phyloP scores from a whole-genome alignment of 768 basidiomycete genomes.

The Boletus rufocinnamomeus region DNA sequence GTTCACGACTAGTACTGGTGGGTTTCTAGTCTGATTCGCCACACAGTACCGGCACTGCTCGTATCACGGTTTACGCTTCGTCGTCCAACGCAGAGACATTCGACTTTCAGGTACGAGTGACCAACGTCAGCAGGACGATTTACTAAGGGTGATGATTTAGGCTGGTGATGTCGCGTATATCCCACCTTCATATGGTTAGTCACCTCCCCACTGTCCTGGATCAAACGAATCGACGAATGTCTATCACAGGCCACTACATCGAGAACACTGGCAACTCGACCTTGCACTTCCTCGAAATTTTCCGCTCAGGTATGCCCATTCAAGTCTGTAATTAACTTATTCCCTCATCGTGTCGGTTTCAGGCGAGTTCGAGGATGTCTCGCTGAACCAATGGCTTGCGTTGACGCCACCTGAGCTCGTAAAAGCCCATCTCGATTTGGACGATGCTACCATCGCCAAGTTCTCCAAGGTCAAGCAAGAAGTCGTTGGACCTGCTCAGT shows the following conservation, averaged over 20 bases:
- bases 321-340: too few relatives aligned
- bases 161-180: constrained; percentile 31
- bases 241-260: constrained; percentile 58
- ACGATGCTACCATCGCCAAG: constrained; percentile 49
- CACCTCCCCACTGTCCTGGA: background rate
- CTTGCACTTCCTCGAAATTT: constrained; percentile 61
- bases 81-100: constrained; percentile 42
- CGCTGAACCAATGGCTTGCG: constrained; percentile 63
- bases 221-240: background rate
- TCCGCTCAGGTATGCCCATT: constrained; percentile 46
- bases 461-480: constrained; percentile 54
- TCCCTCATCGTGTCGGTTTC: constrained; percentile 1
- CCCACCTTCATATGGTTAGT: constrained; percentile 27
- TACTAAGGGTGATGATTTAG: constrained; percentile 24
- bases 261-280: constrained; percentile 66
- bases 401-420: constrained; percentile 59
- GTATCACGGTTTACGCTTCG: constrained; percentile 46
- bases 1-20: background rate
- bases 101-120: constrained; percentile 42
- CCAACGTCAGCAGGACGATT: background rate
- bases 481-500: constrained; percentile 41
- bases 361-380: constrained; percentile 57
- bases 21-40: constrained; percentile 1
- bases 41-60: constrained; percentile 40
- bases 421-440: constrained; percentile 59